A percentile compares a stretch with the other conserved stretches of the same genome.
Conservation (phyloP, 2,329 filamentous ascomycete species). For the Pseudogymnoascus sp. region DNA sequence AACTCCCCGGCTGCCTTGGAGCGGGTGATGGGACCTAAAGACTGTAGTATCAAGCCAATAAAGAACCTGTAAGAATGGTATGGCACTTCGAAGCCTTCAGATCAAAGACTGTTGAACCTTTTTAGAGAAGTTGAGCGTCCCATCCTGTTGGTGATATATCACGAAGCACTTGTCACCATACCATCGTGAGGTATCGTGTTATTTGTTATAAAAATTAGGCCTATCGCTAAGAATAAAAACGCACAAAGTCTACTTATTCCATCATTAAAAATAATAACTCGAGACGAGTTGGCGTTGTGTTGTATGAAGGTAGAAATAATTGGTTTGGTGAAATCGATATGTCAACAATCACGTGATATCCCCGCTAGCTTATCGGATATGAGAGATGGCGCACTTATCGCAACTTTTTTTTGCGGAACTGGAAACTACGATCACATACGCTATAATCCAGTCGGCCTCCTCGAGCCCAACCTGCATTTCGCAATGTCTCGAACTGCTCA, state of each 20-base stretch:
- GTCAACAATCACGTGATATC: background rate
- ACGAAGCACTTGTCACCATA: background rate
- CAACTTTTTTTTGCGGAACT: constrained; percentile 10
- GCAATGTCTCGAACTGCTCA: background rate
- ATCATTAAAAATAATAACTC: background rate
- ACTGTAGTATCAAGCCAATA: background rate
- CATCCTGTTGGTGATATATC: background rate
- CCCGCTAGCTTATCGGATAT: constrained; percentile 9
- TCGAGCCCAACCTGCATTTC: constrained; percentile 1
- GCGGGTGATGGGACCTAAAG: background rate
- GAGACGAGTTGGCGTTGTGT: background rate
- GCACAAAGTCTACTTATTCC: background rate
- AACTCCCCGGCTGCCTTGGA: background rate
- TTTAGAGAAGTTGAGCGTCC: background rate
- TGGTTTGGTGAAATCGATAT: background rate
- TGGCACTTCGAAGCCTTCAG: background rate
- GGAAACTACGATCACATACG: constrained; percentile 3
- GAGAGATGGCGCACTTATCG: constrained; percentile 6
- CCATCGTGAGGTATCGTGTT: background rate
- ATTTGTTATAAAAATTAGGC: background rate
- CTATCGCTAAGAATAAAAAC: background rate
- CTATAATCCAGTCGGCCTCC: constrained; percentile 1
- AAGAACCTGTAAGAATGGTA: background rate
- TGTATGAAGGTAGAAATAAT: background rate
- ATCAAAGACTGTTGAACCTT: background rate